Conservation (phyloP, 1,139 yeast species). For the Yamadazyma kanchanaburiensis region DNA sequence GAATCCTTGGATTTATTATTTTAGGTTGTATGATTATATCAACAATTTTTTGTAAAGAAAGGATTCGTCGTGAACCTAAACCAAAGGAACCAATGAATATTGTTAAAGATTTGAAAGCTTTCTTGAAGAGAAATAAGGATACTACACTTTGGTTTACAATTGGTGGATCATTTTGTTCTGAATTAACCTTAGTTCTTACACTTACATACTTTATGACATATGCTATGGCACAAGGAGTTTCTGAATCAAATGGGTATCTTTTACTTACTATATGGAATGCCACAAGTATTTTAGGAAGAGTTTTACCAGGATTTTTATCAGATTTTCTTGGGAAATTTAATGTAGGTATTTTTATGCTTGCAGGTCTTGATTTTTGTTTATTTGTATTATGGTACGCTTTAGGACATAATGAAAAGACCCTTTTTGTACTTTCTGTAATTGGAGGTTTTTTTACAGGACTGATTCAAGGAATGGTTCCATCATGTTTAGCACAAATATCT, state of each 20-base stretch:
- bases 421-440: conserved; percentile 45
- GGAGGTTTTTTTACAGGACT: conserved; percentile 48
- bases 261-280: conserved; percentile 57
- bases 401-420: conserved; percentile 36
- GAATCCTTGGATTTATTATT: conserved; percentile 29
- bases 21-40: conserved; percentile 34
- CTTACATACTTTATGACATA: conserved; percentile 56
- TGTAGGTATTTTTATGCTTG: conserved; percentile 41
- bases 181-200: conserved; percentile 51
- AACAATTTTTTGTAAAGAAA: conserved; percentile 42
- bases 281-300: conserved; percentile 57
- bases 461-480: conserved; percentile 32
- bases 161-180: conserved; percentile 44
- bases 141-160: conserved; percentile 20
- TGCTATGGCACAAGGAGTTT: conserved; percentile 50
- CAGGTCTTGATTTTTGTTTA: conserved; percentile 37
- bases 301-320: conserved; percentile 56
- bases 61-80: conserved; percentile 17
- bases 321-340: conserved; percentile 56
- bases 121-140: conserved; percentile 13
- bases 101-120: neutral
- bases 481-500: conserved; percentile 36
- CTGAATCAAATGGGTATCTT: conserved; percentile 49
- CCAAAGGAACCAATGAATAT: conserved; percentile 1
- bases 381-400: conserved; percentile 54